phyloP scores from a whole-genome alignment of 1,284 basidiomycete species.

The Trametes versicolor region DNA sequence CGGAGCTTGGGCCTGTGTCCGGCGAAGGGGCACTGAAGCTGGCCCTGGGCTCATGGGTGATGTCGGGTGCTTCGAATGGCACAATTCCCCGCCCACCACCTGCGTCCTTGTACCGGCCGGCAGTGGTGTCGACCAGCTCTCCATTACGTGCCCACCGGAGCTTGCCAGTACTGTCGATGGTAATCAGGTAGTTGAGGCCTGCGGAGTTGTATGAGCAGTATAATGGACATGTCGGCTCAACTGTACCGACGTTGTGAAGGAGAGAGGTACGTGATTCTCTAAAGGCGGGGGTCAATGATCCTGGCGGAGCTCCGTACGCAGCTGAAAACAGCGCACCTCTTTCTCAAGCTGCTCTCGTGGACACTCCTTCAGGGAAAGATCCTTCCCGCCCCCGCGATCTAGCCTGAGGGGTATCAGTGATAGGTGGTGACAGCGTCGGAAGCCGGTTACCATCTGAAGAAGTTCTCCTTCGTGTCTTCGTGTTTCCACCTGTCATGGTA shows the following conservation, averaged over 20 bases:
- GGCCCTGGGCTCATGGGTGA: conserved; percentile 34
- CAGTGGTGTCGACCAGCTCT: conserved; percentile 69
- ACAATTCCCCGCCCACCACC: conserved; percentile 68
- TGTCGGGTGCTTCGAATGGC: conserved; percentile 49
- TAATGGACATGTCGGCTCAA: neutral
- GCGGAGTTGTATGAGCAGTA: neutral
- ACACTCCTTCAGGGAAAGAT: conserved; percentile 71
- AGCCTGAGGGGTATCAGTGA: conserved; percentile 58
- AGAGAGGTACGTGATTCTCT: conserved; percentile 67
- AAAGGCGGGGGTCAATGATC: neutral
- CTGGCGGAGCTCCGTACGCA: neutral
- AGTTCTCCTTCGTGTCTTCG: conserved; percentile 72
- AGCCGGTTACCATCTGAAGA: conserved; percentile 67
- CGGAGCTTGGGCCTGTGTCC: conserved; percentile 25
- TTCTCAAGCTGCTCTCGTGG: conserved; percentile 74
- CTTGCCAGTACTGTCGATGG: conserved; percentile 68
- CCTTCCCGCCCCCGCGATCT: conserved; percentile 74
- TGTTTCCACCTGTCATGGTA: conserved; percentile 73
- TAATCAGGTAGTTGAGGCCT: conserved; percentile 77
- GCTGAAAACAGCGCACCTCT: conserved; percentile 53
- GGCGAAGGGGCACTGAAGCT: conserved; percentile 37
- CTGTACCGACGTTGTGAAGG: conserved; percentile 69
- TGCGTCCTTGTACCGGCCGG: conserved; percentile 71
- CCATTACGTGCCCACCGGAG: conserved; percentile 78
- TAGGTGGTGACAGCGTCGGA: neutral